phyloP scores from a whole-genome alignment of 768 basidiomycete genomes.

The Leccinum obscurum region DNA sequence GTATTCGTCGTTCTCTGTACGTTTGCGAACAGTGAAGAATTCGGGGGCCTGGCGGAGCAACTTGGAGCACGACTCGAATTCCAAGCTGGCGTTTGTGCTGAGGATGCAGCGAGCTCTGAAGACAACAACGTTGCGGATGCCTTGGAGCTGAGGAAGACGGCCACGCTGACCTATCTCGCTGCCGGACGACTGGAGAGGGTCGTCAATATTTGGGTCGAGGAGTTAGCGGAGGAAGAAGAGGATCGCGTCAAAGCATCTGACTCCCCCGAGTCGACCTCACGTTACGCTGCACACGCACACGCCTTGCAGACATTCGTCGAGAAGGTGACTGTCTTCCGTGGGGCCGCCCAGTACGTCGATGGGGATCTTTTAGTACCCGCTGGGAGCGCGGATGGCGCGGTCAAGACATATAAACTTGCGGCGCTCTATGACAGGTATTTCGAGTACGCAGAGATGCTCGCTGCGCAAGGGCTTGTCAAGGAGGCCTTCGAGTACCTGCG shows the following conservation, averaged over 20 bases:
- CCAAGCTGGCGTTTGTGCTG: slow-evolving; percentile 63
- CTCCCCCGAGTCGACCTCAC: slow-evolving; percentile 45
- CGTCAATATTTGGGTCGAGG: slow-evolving; percentile 89
- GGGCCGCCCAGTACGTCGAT: slow-evolving; percentile 80
- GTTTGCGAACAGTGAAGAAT: slow-evolving; percentile 84
- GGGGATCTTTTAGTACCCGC: slow-evolving; percentile 53
- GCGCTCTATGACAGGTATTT: slow-evolving; percentile 89
- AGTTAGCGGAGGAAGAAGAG: slow-evolving; percentile 83
- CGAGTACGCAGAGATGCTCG: slow-evolving; percentile 93
- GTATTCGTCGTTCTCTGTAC: slow-evolving; percentile 97
- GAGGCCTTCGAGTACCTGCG: slow-evolving; percentile 80
- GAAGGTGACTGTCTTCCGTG: slow-evolving; percentile 93
- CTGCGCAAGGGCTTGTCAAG: slow-evolving; percentile 84
- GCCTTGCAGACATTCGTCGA: slow-evolving; percentile 94
- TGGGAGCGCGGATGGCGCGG: slow-evolving; percentile 39
- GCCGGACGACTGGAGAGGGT: slow-evolving; percentile 86
- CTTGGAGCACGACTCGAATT: slow-evolving; percentile 90
- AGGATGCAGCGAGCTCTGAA: slow-evolving; percentile 41
- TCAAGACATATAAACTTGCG: slow-evolving; percentile 78
- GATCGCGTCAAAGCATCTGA: slow-evolving; percentile 42
- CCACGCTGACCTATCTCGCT: slow-evolving; percentile 91
- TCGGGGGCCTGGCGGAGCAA: slow-evolving; percentile 84
- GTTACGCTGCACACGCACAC: slow-evolving; percentile 77
- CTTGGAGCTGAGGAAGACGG: slow-evolving; percentile 73
- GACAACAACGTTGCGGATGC: slow-evolving; percentile 39